phyloP scores from a whole-genome alignment of 495 filamentous ascomycete species.

The Podospora pseudocomata region DNA sequence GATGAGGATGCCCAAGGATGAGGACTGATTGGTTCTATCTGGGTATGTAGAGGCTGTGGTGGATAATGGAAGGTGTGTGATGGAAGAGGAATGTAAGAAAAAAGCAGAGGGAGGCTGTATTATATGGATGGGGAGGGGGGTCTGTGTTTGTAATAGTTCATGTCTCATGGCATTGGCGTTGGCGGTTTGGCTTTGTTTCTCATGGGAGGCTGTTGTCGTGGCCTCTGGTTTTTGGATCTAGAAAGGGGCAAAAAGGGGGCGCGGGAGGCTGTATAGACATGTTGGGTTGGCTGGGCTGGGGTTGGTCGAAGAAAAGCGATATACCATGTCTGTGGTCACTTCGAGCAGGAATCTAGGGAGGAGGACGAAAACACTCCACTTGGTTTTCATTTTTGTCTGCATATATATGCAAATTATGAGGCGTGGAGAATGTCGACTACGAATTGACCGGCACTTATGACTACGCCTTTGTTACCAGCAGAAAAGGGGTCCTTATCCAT shows the following conservation, averaged over 20 bases:
- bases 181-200: neutral
- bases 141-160: neutral
- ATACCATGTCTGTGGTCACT: neutral
- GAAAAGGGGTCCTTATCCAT: too few species aligned
- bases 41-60: neutral
- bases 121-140: neutral
- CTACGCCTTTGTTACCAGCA: too few species aligned
- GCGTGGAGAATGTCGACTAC: too few species aligned
- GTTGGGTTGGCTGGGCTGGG: neutral
- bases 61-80: neutral
- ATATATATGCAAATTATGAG: neutral
- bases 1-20: slow-evolving; percentile 63
- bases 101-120: neutral
- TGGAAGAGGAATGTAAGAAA: neutral
- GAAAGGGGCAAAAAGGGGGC: neutral
- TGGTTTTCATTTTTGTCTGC: neutral
- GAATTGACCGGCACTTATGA: too few species aligned
- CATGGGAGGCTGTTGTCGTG: neutral
- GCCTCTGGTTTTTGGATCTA: neutral
- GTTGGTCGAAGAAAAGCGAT: neutral
- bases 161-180: neutral
- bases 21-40: slow-evolving; percentile 32
- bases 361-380: neutral
- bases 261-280: neutral
- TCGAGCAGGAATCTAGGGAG: neutral